Evolutionary conservation across 192 early-diverging fungal species (phyloP), one percentile per base, ranked within the genome.

Genomic region (Rhizophagus prolifer): DNA sequence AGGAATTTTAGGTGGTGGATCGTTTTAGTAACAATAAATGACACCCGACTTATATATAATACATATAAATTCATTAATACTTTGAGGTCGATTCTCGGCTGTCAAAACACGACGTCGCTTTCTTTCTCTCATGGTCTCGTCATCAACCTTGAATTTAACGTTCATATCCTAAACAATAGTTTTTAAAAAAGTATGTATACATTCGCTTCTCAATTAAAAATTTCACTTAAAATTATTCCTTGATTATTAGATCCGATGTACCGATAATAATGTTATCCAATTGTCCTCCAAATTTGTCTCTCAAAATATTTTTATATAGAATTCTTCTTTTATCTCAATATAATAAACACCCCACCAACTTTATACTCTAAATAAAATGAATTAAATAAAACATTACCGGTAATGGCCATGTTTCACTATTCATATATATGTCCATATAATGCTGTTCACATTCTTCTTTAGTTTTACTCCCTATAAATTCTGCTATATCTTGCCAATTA

Each of bases 401-500:
- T 12, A 93, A 72, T 3, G 97, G 97, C 94, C 96, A 98, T 1
- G 76, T 74, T 1, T 88, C 81, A 25, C 91, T 92, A 23, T 87
- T 79, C 7, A 95, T 86, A 80, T 96, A 99, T 3, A 95, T 90
- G 21, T 91, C 82, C 34, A 94, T 76, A 82, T 99, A 99, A 78
- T 99, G 98, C 62, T 90, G 85, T 69, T 93, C 94, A 79, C 93
- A 94, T 80, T 98, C 94, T 63, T 92, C 88, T 67, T 91, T 90
- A 23, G 90, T 92, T 79, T 96, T 96, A 41, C 95, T 95, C 19
- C 95, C 95, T 30, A 98, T 92, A 76, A 96, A 93, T 67, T 95
- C 95, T 0, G 95, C 92, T 41, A 97, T 93, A 63, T 95, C 94
- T 79, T 94, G 93, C 96, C 96, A 99, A 85, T 98, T 98, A 44